These are phyloP conservation scores for Leccinum ochraceum DNA, from an alignment of 768 basidiomycete genomes.

Conservation along the genomic window DNA sequence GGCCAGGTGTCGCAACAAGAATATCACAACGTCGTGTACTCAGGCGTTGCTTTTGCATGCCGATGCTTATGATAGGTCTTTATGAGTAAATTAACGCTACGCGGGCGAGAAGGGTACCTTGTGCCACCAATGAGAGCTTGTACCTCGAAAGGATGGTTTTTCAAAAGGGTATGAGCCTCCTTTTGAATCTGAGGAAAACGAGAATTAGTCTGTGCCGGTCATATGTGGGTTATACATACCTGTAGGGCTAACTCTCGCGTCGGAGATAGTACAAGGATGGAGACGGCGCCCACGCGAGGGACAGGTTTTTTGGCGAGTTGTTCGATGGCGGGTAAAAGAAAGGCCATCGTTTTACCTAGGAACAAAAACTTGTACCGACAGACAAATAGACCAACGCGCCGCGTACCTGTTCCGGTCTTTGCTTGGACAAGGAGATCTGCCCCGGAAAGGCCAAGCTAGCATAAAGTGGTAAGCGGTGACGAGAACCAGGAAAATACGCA, in stretches of 20 bases:
- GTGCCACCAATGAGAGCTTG: constrained; percentile 58
- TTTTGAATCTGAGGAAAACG: constrained; percentile 54
- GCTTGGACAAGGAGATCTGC: constrained; percentile 52
- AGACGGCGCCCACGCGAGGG: constrained; percentile 35
- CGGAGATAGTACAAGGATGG: constrained; percentile 67
- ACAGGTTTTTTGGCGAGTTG: constrained; percentile 51
- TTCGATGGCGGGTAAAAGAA: constrained; percentile 75
- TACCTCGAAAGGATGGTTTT: constrained; percentile 43
- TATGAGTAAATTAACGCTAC: constrained; percentile 3
- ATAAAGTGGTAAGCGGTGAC: constrained; percentile 5
- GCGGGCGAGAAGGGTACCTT: constrained; percentile 33
- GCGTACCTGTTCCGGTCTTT: constrained; percentile 61
- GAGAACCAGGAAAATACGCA: background rate
- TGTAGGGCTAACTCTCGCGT: constrained; percentile 76
- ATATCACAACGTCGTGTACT: constrained; percentile 44
- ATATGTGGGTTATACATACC: constrained; percentile 39
- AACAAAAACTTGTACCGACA: background rate
- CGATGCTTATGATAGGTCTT: constrained; percentile 18
- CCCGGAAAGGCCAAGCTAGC: constrained; percentile 42
- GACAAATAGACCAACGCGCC: background rate
- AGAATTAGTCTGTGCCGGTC: background rate
- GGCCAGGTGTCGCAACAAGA: constrained; percentile 73
- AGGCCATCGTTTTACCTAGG: constrained; percentile 69
- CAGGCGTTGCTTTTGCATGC: constrained; percentile 30
- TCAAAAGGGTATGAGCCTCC: constrained; percentile 52